These are phyloP conservation scores for Fusarium liriodendri DNA, from an alignment of 2,329 filamentous ascomycete species.

Conservation along the genomic window DNA sequence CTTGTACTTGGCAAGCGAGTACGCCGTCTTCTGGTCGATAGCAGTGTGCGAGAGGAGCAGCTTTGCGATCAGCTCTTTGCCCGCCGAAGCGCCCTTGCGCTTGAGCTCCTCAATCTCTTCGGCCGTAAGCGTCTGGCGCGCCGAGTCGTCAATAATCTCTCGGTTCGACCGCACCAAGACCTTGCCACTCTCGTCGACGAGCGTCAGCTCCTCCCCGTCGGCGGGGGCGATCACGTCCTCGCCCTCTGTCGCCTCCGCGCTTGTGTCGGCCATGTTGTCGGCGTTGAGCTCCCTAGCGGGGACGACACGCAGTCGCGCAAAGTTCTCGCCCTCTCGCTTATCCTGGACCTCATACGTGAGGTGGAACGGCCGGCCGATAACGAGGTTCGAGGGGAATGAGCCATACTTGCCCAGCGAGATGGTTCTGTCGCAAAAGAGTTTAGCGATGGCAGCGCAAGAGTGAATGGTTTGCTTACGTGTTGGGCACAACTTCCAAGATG, in stretches of 20 bases:
- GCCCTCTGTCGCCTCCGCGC: constrained; percentile 56
- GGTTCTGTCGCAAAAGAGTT: constrained; percentile 65
- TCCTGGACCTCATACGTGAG: constrained; percentile 92
- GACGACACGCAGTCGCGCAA: constrained; percentile 80
- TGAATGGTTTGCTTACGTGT: constrained; percentile 61
- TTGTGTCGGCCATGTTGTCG: constrained; percentile 71
- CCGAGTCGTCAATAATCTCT: constrained; percentile 69
- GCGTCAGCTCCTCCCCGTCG: constrained; percentile 56
- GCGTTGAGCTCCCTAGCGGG: constrained; percentile 85
- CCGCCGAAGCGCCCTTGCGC: constrained; percentile 79
- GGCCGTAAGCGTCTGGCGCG: constrained; percentile 81
- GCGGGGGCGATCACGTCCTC: constrained; percentile 52
- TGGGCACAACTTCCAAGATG: constrained; percentile 68
- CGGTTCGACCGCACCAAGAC: constrained; percentile 66
- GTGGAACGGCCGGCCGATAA: constrained; percentile 91
- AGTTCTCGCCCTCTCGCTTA: constrained; percentile 70
- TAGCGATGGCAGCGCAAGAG: constrained; percentile 29
- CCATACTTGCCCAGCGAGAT: constrained; percentile 95
- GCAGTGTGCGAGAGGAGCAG: constrained; percentile 89
- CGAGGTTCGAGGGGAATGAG: constrained; percentile 86
- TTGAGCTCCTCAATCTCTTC: constrained; percentile 81
- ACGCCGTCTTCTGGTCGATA: constrained; percentile 93
- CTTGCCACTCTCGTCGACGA: constrained; percentile 56
- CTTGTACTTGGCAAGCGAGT: constrained; percentile 95
- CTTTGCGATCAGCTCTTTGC: constrained; percentile 92